Base-by-base conservation (phyloP, 495 filamentous ascomycete genomes). In the Lasiosphaeris hirsuta region DNA sequence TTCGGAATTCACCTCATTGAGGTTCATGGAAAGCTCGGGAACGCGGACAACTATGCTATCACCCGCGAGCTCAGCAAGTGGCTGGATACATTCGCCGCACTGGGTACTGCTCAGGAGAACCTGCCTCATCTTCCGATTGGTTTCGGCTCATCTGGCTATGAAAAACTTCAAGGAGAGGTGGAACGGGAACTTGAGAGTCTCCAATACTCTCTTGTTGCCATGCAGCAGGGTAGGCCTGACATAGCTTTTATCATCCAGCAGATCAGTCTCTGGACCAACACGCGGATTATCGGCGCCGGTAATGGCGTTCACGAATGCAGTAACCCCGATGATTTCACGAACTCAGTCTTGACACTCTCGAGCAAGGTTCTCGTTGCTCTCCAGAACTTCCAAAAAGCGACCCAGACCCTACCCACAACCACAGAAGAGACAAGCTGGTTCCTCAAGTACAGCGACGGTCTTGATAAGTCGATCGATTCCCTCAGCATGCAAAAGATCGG, bases 361-460 rank as follows among this genome's bases (percentile, higher is more conserved):
- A 80, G 68, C 69, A 81, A 81, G 47, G 81, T 91, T 41, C 81
- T 93, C 5, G 84, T 91, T 41, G 84, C 86, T 19, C 75, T 92
- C 10, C 89, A 96, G 58, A 81, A 84, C 59, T 78, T 90, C 63
- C 82, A 83, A 49, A 83, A 82, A 49, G 59, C 67, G 1, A 63
- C 69, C 11, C 49, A 62, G 33, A 61, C 58, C 1, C 71, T 69
- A 5, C 81, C 87, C 7, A 57, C 68, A 14, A 81, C 81, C 2
- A 69, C 78, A 17, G 83, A 86, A 18, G 85, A 88, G 19, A 65
- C 72, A 5, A 76, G 78, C n/a, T 88, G 88, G 79, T 64, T 94
- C 39, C 67, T 84, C 2, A 77, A 76, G 17, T 81, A 84, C 59
- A 83, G 86, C 46, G 77, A 79, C 13, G 74, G 75, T 46, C 78